These are phyloP conservation scores for Phaseolus lunatus DNA, from an alignment of 306 rosid genomes.

Conservation along the genomic window DNA sequence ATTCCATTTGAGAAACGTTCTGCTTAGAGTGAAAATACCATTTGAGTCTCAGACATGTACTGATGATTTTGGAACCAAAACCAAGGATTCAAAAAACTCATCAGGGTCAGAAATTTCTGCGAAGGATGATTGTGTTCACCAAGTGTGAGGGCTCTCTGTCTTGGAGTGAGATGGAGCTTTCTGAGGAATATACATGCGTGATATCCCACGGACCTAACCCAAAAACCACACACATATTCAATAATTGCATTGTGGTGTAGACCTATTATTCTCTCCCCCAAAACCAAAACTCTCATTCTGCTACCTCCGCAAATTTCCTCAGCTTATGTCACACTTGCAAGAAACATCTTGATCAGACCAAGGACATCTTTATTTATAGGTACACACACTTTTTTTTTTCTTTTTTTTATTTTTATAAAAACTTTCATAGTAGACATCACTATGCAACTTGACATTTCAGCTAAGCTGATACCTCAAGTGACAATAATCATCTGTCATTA, in stretches of 20 bases:
- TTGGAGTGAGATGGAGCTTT: conserved; percentile 79
- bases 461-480: too few species aligned
- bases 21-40: conserved; percentile 73
- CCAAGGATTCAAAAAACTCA: conserved; percentile 43
- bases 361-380: conserved; percentile 91
- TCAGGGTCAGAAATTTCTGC: conserved; percentile 45
- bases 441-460: too few species aligned
- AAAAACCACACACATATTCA: conserved; percentile 83
- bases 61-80: conserved; percentile 49
- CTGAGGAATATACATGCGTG: conserved; percentile 91
- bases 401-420: too few species aligned
- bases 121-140: conserved; percentile 42
- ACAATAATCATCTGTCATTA: too few species aligned
- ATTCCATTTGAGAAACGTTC: too few species aligned
- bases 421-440: too few species aligned
- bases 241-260: conserved; percentile 73
- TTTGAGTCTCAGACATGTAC: conserved; percentile 47
- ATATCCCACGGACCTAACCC: conserved; percentile 79
- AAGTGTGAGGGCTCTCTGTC: conserved; percentile 32
- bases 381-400: too few species aligned
- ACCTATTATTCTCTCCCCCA: conserved; percentile 50
- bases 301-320: conserved; percentile 59
- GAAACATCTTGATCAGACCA: conserved; percentile 76
- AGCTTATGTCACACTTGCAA: conserved; percentile 89
- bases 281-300: conserved; percentile 33